phyloP scores from a whole-genome alignment of 306 rosid genomes.

The Citrullus mucosospermus region DNA sequence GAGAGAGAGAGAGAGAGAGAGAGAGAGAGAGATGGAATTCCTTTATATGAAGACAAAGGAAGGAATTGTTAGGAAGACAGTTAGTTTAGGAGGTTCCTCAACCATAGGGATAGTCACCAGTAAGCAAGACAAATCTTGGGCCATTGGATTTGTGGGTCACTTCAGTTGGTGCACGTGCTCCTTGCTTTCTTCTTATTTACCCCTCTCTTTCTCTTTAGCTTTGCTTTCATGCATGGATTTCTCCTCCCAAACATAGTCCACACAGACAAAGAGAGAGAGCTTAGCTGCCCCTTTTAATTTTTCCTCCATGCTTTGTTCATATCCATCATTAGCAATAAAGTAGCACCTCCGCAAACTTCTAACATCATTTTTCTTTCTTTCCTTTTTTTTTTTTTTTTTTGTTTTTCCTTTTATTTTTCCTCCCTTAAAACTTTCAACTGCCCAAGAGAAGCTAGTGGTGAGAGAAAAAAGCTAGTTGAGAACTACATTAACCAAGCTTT shows the following conservation, averaged over 20 bases:
- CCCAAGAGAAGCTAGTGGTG: constrained; percentile 18
- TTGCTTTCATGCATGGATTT: constrained; percentile 98
- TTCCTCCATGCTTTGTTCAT: constrained; percentile 27
- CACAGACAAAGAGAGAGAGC: constrained; percentile 17
- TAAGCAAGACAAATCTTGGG: constrained; percentile 18
- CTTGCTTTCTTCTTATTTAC: constrained; percentile 14
- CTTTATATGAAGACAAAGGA: constrained; percentile 60
- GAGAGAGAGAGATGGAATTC: not conserved
- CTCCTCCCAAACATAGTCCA: constrained; percentile 68
- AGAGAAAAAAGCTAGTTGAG: constrained; percentile 13
- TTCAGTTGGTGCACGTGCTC: constrained; percentile 81
- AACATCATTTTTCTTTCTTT: not conserved
- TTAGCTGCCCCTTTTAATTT: constrained; percentile 14
- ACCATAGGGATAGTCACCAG: constrained; percentile 10
- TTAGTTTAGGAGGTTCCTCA: constrained; percentile 31
- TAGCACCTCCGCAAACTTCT: constrained; percentile 3
- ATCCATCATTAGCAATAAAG: constrained; percentile 40
- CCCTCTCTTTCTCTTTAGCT: constrained; percentile 18
- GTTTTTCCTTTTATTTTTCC: not conserved
- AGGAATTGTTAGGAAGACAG: constrained; percentile 57
- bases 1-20: not conserved
- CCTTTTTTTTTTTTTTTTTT: not conserved
- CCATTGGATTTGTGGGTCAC: constrained; percentile 46
- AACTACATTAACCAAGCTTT: constrained; percentile 11
- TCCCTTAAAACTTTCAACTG: constrained; percentile 29